These are phyloP conservation scores for Cystofilobasidium ferigula DNA, from an alignment of 768 basidiomycete species.

Conservation along the genomic window DNA sequence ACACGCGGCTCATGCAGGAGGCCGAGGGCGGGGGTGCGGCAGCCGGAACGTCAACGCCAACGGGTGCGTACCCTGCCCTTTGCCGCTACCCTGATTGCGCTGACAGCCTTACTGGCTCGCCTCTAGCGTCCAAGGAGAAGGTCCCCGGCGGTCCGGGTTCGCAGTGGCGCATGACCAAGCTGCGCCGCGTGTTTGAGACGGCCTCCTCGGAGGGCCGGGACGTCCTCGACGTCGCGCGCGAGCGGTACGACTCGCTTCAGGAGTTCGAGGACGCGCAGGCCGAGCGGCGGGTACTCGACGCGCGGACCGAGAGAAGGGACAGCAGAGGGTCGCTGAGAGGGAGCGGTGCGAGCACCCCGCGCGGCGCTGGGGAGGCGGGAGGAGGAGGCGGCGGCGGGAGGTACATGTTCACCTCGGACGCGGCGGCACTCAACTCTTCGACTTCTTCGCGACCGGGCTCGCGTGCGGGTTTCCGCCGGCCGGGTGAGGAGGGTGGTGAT, in stretches of 20 bases:
- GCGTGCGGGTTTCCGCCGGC: slow-evolving; percentile 78
- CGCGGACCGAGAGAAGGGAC: slow-evolving; percentile 40
- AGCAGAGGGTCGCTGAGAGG: too few species aligned
- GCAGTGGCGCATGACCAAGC: slow-evolving; percentile 96
- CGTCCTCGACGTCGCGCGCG: slow-evolving; percentile 57
- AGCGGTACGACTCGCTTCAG: slow-evolving; percentile 73
- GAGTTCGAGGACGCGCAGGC: slow-evolving; percentile 80
- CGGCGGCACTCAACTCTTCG: slow-evolving; percentile 39
- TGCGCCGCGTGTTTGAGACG: slow-evolving; percentile 76
- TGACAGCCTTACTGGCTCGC: slow-evolving; percentile 41
- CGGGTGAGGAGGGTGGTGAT: slow-evolving; percentile 52
- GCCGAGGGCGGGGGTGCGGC: slow-evolving; percentile 16
- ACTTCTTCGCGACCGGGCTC: slow-evolving; percentile 51
- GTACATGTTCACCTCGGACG: slow-evolving; percentile 39
- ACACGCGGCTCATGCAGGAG: slow-evolving; percentile 40
- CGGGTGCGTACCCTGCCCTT: slow-evolving; percentile 42
- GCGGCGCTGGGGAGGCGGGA: slow-evolving; percentile 33
- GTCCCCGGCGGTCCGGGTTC: slow-evolving; percentile 85
- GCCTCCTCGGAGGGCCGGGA: slow-evolving; percentile 65
- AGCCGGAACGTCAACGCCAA: too few species aligned
- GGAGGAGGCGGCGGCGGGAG: slow-evolving; percentile 40
- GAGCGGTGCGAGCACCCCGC: slow-evolving; percentile 31
- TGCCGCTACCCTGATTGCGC: slow-evolving; percentile 47
- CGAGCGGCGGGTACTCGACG: slow-evolving; percentile 44
- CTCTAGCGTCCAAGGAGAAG: slow-evolving; percentile 41